These are phyloP conservation scores for Coccomyxa sp. DNA, from an alignment of 139 green algal genomes.

Conservation along the genomic window DNA sequence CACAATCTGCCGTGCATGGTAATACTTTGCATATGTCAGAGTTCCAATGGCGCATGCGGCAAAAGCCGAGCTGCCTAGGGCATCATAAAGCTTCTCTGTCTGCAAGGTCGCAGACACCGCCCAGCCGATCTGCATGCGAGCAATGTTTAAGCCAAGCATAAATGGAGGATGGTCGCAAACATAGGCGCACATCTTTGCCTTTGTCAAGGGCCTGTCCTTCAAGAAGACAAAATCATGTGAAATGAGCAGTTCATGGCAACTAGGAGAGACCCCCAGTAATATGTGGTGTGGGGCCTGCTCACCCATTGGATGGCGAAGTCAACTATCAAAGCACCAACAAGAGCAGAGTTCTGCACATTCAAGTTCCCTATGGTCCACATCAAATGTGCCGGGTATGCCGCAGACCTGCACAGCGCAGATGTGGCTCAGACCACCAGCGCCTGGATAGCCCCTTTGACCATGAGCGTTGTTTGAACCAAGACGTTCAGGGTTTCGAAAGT, in stretches of 20 bases:
- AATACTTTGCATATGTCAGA: constrained; percentile 18
- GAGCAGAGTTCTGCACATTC: not conserved
- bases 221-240: not conserved
- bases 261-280: not conserved
- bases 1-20: constrained; percentile 30
- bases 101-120: constrained; percentile 19
- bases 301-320: constrained; percentile 39
- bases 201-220: not conserved
- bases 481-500: not conserved
- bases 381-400: constrained; percentile 38
- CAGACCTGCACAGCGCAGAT: not conserved
- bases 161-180: not conserved
- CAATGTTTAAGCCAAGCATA: not conserved
- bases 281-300: not conserved
- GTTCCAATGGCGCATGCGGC: constrained; percentile 35
- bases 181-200: not conserved
- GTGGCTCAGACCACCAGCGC: not conserved
- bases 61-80: constrained; percentile 56
- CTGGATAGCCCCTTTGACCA: too few species aligned
- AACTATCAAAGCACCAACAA: constrained; percentile 13
- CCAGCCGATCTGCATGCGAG: constrained; percentile 15
- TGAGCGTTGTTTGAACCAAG: too few species aligned
- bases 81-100: constrained; percentile 78
- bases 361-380: constrained; percentile 26
- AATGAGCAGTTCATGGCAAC: not conserved